Conservation (phyloP, 2,329 filamentous ascomycete species). For the Tothia fuscella region DNA sequence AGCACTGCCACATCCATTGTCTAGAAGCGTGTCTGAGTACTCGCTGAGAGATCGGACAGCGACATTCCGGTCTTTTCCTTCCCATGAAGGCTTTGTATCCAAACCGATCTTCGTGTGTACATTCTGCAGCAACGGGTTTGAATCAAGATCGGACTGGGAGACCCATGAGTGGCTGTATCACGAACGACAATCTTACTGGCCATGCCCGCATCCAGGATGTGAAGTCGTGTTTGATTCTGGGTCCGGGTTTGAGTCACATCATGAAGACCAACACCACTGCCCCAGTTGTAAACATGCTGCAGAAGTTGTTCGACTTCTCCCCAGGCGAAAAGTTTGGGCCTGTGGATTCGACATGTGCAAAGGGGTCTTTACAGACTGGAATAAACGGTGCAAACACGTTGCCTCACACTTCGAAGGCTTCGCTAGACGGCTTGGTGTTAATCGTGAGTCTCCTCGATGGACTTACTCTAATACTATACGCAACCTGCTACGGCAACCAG, state of each 20-base stretch:
- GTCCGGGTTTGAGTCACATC: slow-evolving; percentile 3
- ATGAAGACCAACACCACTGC: slow-evolving; percentile 7
- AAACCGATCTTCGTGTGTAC: slow-evolving; percentile 5
- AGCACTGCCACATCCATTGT: not conserved
- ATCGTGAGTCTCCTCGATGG: slow-evolving; percentile 3
- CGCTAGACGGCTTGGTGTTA: not conserved
- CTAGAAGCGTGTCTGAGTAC: slow-evolving; percentile 4
- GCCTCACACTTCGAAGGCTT: slow-evolving; percentile 7
- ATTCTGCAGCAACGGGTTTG: slow-evolving; percentile 6
- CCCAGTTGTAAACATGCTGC: slow-evolving; percentile 3
- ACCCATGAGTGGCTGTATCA: slow-evolving; percentile 9
- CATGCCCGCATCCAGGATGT: slow-evolving; percentile 6
- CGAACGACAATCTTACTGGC: slow-evolving; percentile 11
- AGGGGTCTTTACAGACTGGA: slow-evolving; percentile 8
- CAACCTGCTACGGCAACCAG: slow-evolving; percentile 10
- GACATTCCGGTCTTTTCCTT: slow-evolving; percentile 1
- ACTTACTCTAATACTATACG: slow-evolving; percentile 5
- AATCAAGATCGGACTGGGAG: slow-evolving; percentile 7
- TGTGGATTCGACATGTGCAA: slow-evolving; percentile 11
- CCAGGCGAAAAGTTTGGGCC: slow-evolving; percentile 7
- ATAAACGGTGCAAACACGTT: slow-evolving; percentile 9
- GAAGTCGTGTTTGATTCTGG: slow-evolving; percentile 5
- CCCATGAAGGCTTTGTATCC: not conserved
- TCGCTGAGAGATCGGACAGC: not conserved
- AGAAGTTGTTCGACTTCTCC: slow-evolving; percentile 2